Conservation (phyloP, 2,329 filamentous ascomycete genomes). For the Sporothrix protearum region DNA sequence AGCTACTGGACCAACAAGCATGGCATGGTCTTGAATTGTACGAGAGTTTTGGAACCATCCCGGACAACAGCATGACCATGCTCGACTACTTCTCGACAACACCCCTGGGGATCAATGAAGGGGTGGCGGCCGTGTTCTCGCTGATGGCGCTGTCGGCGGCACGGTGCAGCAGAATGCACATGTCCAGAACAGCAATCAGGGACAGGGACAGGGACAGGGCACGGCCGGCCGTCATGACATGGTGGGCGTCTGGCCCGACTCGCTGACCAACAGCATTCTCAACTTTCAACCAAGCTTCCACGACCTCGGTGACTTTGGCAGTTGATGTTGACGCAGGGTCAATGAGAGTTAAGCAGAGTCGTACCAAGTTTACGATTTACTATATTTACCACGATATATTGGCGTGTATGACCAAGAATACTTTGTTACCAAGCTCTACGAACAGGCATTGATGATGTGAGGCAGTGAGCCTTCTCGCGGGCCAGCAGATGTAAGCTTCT, state of each 20-base stretch:
- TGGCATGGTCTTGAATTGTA: conserved; percentile 19
- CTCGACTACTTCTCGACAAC: conserved; percentile 20
- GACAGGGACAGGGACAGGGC: neutral
- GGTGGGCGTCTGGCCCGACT: conserved; percentile 4
- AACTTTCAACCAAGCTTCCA: conserved; percentile 21
- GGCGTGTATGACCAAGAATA: neutral
- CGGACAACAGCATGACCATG: conserved; percentile 20
- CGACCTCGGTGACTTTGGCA: neutral
- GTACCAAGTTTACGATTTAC: neutral
- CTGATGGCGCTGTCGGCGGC: neutral
- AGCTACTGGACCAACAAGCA: conserved; percentile 11
- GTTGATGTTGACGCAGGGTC: neutral
- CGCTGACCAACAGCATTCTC: conserved; percentile 22
- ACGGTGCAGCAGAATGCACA: neutral
- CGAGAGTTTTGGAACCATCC: conserved; percentile 5
- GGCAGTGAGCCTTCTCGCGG: too few relatives aligned
- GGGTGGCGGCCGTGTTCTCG: neutral
- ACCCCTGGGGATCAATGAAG: neutral
- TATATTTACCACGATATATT: neutral
- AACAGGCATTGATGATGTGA: too few relatives aligned
- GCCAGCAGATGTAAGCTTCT: too few relatives aligned
- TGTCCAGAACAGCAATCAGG: neutral
- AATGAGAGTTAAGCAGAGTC: neutral
- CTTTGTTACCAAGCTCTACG: neutral
- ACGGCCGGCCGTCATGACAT: neutral